Evolutionary conservation across 2,329 filamentous ascomycete genomes (phyloP).

Genomic region (Xylaria arbuscula): DNA sequence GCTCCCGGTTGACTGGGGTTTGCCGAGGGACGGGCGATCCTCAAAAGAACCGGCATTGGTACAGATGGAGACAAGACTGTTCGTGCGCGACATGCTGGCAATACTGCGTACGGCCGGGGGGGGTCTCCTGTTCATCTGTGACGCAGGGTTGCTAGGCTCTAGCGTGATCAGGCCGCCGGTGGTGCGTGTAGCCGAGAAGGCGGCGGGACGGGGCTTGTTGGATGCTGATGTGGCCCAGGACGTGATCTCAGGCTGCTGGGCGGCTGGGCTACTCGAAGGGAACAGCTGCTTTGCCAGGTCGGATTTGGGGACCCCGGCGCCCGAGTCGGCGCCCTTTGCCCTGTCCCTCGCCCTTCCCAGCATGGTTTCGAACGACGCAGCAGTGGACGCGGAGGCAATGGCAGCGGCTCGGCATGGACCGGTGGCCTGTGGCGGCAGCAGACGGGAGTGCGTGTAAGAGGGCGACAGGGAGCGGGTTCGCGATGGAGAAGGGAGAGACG

Average conservation of each 20-base stretch:
- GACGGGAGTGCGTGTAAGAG: constrained; percentile 23
- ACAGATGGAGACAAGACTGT: constrained; percentile 57
- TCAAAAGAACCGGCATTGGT: constrained; percentile 62
- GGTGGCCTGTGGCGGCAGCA: constrained; percentile 20
- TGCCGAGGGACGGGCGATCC: constrained; percentile 54
- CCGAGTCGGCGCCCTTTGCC: constrained; percentile 52
- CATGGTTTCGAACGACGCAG: constrained; percentile 41
- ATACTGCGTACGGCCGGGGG: constrained; percentile 32
- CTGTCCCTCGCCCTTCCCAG: constrained; percentile 46
- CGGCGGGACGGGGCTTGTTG: constrained; percentile 46
- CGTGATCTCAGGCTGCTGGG: constrained; percentile 60
- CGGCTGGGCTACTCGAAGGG: constrained; percentile 65
- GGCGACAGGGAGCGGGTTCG: constrained; percentile 22
- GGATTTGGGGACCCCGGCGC: constrained; percentile 45
- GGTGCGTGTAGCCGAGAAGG: background rate
- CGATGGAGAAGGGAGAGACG: constrained; percentile 19
- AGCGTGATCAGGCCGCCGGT: constrained; percentile 49
- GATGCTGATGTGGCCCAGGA: constrained; percentile 55
- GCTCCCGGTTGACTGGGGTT: constrained; percentile 45
- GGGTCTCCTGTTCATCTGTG: constrained; percentile 22
- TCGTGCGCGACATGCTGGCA: constrained; percentile 37
- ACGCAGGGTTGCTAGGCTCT: constrained; percentile 52
- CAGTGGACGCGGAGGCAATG: background rate
- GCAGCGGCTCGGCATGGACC: constrained; percentile 32
- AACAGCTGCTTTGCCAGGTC: constrained; percentile 64